These are phyloP conservation scores for Cornus suecica DNA, from an alignment of 148 eudicot genomes.

Conservation along the genomic window DNA sequence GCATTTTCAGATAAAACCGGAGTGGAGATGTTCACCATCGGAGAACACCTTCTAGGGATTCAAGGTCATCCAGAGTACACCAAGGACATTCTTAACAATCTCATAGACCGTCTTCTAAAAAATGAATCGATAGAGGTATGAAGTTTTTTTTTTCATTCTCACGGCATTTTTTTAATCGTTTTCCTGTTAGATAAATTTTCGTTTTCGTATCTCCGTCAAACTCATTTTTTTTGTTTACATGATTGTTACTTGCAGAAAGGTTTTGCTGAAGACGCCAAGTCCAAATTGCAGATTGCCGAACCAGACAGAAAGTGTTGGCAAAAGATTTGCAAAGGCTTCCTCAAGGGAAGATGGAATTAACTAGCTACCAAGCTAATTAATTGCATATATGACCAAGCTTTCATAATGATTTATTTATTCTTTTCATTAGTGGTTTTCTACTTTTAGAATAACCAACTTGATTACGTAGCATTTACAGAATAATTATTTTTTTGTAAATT, in stretches of 20 bases:
- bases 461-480: too few relatives aligned
- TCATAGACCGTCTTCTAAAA: constrained; percentile 48
- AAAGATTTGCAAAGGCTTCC: constrained; percentile 50
- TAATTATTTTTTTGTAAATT: too few relatives aligned
- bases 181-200: too few relatives aligned
- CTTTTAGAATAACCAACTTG: too few relatives aligned
- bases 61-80: constrained; percentile 91
- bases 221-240: neutral
- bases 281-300: constrained; percentile 26
- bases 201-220: too few relatives aligned
- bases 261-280: constrained; percentile 42
- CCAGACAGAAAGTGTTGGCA: constrained; percentile 53
- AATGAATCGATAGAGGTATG: constrained; percentile 36
- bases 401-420: neutral
- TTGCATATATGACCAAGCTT: neutral
- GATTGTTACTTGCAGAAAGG: constrained; percentile 29
- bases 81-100: constrained; percentile 55
- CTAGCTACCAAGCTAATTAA: too few relatives aligned
- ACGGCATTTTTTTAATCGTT: neutral
- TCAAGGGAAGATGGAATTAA: constrained; percentile 26
- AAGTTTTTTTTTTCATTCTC: neutral
- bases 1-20: constrained; percentile 68
- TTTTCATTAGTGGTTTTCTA: too few relatives aligned
- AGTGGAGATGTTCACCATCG: constrained; percentile 68
- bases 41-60: constrained; percentile 62